Base-by-base conservation (phyloP, 2,329 filamentous ascomycete species). In the Fusarium sp. region DNA sequence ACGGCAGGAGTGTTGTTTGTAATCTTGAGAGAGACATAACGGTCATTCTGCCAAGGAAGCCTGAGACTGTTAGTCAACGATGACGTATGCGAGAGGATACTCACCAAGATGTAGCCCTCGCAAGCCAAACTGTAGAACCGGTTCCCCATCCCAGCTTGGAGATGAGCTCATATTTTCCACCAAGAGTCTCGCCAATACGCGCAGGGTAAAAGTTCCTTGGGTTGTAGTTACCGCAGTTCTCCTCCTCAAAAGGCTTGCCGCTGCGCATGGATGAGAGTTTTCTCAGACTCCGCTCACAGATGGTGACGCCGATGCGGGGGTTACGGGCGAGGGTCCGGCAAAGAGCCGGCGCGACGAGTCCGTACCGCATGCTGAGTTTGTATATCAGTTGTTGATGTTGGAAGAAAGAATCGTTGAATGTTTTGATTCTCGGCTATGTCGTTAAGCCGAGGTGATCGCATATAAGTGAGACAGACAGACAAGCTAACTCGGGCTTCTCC, bases 41-140 rank as follows among this genome's bases (percentile, higher is more conserved):
- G 70, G 27, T 80, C 73, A 33, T 69, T 71, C 31, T 74, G 72
- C 70, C 76, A 80, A 56, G 74, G 67, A n/a, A 76, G 65, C 73
- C 77, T 79, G 33, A 27, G 25, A 3, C 14, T n/a, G 36, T 64
- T 8, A 58, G 16, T 25, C 10, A 25, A 25, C 11, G 27, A n/a
- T 47, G 27, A 33, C 50, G 42, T 63, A 22, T 63, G 38, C 35
- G 11, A 40, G 40, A 22, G 31, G 10, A 9, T 16, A 6, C 82
- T 79, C n/a, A 77, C 75, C 73, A 73, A 65, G 78, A 58, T n/a
- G 54, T 70, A n/a, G 61, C 40, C 50, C 65, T 63, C 4, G 82
- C 82, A 33, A 85, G 77, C 83, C 83, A 85, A 27, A 85, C 83
- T 6, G 83, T 85, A 36, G 82, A 85, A 31, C 75, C 79, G 25